These are phyloP conservation scores for Phyllosticta citribraziliensis DNA, from an alignment of 2,329 filamentous ascomycete species.

Conservation along the genomic window DNA sequence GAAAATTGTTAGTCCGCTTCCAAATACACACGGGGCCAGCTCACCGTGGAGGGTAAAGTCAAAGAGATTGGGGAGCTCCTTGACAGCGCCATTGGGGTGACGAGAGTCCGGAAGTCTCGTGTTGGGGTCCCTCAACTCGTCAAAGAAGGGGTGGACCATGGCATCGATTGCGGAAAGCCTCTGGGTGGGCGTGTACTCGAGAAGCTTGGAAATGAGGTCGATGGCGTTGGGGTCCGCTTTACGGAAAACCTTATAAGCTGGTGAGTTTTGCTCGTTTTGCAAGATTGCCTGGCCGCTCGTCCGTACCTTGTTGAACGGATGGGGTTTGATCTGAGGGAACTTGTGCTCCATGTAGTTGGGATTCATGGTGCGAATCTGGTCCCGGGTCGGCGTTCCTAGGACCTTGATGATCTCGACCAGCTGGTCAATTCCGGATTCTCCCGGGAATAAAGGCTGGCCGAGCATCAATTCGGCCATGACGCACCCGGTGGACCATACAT, in stretches of 20 bases:
- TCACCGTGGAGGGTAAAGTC: slow-evolving; percentile 90
- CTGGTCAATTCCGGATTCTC: slow-evolving; percentile 97
- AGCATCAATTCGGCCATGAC: slow-evolving; percentile 99
- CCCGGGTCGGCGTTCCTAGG: slow-evolving; percentile 86
- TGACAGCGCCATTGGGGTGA: slow-evolving; percentile 68
- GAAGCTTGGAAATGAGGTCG: slow-evolving; percentile 81
- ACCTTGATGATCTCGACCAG: slow-evolving; percentile 99
- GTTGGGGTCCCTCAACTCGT: slow-evolving; percentile 84
- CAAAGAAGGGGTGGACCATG: slow-evolving; percentile 98
- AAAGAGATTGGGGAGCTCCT: slow-evolving; percentile 80
- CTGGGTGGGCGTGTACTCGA: slow-evolving; percentile 97
- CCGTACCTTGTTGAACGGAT: slow-evolving; percentile 85
- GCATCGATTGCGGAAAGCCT: slow-evolving; percentile 87
- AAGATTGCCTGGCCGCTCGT: slow-evolving; percentile 10
- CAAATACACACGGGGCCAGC: slow-evolving; percentile 22
- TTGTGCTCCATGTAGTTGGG: slow-evolving; percentile 99
- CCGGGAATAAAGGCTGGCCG: slow-evolving; percentile 92
- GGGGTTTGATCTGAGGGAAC: slow-evolving; percentile 98
- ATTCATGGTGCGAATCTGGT: slow-evolving; percentile 99
- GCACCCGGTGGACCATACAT: slow-evolving; percentile 98
- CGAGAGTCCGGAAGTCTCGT: slow-evolving; percentile 91
- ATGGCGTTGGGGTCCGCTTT: slow-evolving; percentile 91
- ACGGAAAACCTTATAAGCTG: slow-evolving; percentile 63
- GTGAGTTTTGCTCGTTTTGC: slow-evolving; percentile 7
- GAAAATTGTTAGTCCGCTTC: slow-evolving; percentile 11